phyloP scores from a whole-genome alignment of 2,329 filamentous ascomycete species.

The Cephalotrichum gorgonifer region DNA sequence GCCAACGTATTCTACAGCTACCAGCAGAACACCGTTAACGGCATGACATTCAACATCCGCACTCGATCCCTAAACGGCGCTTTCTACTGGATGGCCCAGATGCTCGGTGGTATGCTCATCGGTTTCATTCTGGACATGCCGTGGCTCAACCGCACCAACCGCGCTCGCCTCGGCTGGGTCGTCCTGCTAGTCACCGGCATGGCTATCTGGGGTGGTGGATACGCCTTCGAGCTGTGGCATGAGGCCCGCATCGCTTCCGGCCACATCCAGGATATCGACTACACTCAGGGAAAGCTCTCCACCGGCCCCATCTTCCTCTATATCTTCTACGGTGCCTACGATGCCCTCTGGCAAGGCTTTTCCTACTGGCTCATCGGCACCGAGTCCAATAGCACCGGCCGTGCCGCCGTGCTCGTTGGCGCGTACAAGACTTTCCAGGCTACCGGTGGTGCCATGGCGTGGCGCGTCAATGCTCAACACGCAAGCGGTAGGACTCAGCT shows the following conservation, averaged over 20 bases:
- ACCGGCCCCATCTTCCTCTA: slow-evolving; percentile 78
- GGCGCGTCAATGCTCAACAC: slow-evolving; percentile 54
- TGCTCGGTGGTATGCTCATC: slow-evolving; percentile 63
- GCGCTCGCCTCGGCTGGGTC: slow-evolving; percentile 54
- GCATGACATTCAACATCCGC: slow-evolving; percentile 41
- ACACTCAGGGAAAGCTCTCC: slow-evolving; percentile 50
- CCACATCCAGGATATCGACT: slow-evolving; percentile 39
- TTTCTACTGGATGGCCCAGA: slow-evolving; percentile 70
- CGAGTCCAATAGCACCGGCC: slow-evolving; percentile 84
- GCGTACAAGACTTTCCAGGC: slow-evolving; percentile 83
- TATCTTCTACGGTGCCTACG: slow-evolving; percentile 84
- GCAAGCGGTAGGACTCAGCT: slow-evolving; percentile 32
- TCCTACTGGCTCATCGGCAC: slow-evolving; percentile 96
- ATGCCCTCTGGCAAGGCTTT: slow-evolving; percentile 81
- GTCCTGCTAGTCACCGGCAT: slow-evolving; percentile 61
- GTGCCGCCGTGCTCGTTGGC: slow-evolving; percentile 82
- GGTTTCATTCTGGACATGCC: slow-evolving; percentile 60
- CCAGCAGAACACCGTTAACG: slow-evolving; percentile 46
- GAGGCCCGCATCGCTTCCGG: slow-evolving; percentile 31
- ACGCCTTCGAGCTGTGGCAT: slow-evolving; percentile 60
- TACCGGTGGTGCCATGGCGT: slow-evolving; percentile 67
- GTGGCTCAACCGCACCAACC: slow-evolving; percentile 48
- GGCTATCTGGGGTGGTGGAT: slow-evolving; percentile 74
- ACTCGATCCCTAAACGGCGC: slow-evolving; percentile 58
- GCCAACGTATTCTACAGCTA: slow-evolving; percentile 48